phyloP scores from a whole-genome alignment of 495 filamentous ascomycete species.

The Neurospora terricola region DNA sequence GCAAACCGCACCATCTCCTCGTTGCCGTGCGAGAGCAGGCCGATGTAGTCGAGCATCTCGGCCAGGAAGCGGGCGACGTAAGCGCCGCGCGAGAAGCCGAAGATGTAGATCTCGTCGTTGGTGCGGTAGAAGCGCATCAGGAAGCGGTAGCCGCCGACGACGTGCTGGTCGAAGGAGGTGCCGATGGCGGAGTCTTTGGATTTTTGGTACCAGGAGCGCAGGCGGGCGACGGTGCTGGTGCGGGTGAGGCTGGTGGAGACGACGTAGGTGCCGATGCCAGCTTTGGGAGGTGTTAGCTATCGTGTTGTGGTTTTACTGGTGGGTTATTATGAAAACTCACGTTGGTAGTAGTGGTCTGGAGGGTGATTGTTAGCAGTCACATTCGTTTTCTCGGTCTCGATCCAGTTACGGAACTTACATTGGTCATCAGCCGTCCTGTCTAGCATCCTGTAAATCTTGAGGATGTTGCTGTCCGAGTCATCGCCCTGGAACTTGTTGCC shows the following conservation, averaged over 20 bases:
- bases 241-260: conserved; percentile 55
- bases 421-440: conserved; percentile 42
- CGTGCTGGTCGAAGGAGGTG: conserved; percentile 74
- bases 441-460: conserved; percentile 72
- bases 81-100: conserved; percentile 79
- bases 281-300: conserved; percentile 31
- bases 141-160: conserved; percentile 79
- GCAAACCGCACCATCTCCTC: conserved; percentile 79
- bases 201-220: conserved; percentile 70
- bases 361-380: conserved; percentile 1
- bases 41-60: conserved; percentile 80
- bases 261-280: conserved; percentile 84
- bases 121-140: conserved; percentile 76
- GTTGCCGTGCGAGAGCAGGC: conserved; percentile 71
- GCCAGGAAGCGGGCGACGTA: conserved; percentile 81
- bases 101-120: conserved; percentile 73
- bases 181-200: conserved; percentile 80
- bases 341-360: conserved; percentile 61
- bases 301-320: background rate
- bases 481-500: conserved; percentile 80
- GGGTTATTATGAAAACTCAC: conserved; percentile 19
- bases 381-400: too few relatives aligned
- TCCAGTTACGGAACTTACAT: conserved; percentile 24
- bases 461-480: conserved; percentile 75
- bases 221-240: conserved; percentile 48